Conservation (phyloP, 345 rosid genomes). For the Laguncularia racemosa region DNA sequence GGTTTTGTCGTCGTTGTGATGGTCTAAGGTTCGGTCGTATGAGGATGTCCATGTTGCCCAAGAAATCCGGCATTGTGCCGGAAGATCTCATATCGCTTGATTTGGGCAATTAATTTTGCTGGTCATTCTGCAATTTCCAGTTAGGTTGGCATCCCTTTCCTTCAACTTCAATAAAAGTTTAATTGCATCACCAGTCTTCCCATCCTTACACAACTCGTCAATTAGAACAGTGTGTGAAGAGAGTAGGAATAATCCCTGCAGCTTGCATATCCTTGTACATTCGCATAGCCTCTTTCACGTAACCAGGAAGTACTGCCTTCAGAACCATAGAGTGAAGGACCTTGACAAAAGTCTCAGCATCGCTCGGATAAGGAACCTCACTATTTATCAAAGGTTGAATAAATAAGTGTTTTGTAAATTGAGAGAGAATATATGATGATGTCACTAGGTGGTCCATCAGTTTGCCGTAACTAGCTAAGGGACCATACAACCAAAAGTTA, state of each 20-base stretch:
- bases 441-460: conserved; percentile 94
- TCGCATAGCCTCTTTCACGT: conserved; percentile 42
- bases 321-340: conserved; percentile 76
- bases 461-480: conserved; percentile 81
- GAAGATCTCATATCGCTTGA: too few species aligned
- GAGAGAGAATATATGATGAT: conserved; percentile 79
- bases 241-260: conserved; percentile 41
- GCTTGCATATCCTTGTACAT: conserved; percentile 46
- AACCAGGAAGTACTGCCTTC: conserved; percentile 71
- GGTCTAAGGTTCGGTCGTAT: too few species aligned
- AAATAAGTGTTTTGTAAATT: conserved; percentile 76
- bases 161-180: conserved; percentile 31
- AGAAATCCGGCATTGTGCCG: too few species aligned
- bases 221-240: conserved; percentile 45
- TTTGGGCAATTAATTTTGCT: too few species aligned
- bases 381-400: neutral
- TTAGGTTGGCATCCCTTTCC: neutral
- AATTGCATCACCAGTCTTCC: conserved; percentile 35
- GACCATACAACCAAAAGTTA: conserved; percentile 87
- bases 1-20: too few species aligned
- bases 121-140: neutral
- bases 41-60: too few species aligned
- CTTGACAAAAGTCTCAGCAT: conserved; percentile 75
- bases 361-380: conserved; percentile 45
- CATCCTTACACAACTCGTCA: conserved; percentile 57